phyloP scores from a whole-genome alignment of 2,329 filamentous ascomycete species.

The Pezicula radicicola region DNA sequence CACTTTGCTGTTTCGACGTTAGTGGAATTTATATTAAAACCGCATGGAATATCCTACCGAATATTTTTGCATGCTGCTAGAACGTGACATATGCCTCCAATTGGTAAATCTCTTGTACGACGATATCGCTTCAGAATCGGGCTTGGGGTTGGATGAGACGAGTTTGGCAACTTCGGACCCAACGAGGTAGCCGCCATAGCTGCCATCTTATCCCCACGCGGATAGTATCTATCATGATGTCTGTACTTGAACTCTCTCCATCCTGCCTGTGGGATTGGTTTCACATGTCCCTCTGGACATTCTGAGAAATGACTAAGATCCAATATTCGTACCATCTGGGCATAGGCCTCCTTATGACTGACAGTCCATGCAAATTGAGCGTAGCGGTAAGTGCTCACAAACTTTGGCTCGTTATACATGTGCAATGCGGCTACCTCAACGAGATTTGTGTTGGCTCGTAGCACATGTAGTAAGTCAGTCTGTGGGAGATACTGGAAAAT shows the following conservation, averaged over 20 bases:
- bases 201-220: not conserved
- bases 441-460: constrained; percentile 13
- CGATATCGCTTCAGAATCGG: constrained; percentile 14
- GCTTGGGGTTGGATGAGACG: constrained; percentile 15
- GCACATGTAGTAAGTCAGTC: constrained; percentile 9
- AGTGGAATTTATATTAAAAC: not conserved
- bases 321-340: constrained; percentile 13
- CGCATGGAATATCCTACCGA: constrained; percentile 1
- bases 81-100: constrained; percentile 19
- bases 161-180: not conserved
- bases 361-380: constrained; percentile 20
- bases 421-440: constrained; percentile 11
- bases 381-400: constrained; percentile 21
- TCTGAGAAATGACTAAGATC: constrained; percentile 17
- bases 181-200: not conserved
- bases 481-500: constrained; percentile 16
- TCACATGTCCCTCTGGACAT: constrained; percentile 2
- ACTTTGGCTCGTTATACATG: constrained; percentile 15
- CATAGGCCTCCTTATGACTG: constrained; percentile 12
- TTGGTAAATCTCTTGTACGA: constrained; percentile 15
- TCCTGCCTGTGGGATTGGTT: constrained; percentile 7
- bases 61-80: constrained; percentile 16
- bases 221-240: constrained; percentile 9
- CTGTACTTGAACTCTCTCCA: constrained; percentile 23
- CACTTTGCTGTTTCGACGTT: constrained; percentile 7